A percentile compares a stretch with the other conserved stretches of the same genome.
phyloP scores from a whole-genome alignment of 208 protist genomes.

The Acanthamoeba sp. region DNA sequence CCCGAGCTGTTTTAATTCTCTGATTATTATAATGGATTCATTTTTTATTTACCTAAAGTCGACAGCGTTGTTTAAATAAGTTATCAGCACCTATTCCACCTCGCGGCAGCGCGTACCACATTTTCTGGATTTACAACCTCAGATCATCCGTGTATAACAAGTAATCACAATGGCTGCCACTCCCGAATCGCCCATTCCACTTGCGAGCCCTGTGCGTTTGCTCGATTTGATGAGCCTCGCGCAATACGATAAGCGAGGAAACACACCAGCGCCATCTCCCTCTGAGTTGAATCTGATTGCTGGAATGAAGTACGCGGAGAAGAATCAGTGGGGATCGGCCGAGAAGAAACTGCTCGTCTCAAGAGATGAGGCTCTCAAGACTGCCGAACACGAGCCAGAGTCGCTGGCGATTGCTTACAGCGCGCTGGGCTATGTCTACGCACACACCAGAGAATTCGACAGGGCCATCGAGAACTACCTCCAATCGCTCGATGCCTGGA shows the following conservation, averaged over 20 bases:
- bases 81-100: too few species aligned
- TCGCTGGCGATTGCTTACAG: not conserved
- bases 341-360: not conserved
- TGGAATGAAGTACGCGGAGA: slow-evolving; percentile 30
- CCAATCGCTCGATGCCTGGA: not conserved
- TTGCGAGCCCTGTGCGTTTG: not conserved
- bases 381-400: not conserved
- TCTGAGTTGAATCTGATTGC: not conserved
- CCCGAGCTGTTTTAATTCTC: too few species aligned
- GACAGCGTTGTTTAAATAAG: too few species aligned
- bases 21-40: too few species aligned
- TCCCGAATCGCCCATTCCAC: not conserved
- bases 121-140: too few species aligned
- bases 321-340: not conserved
- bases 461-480: slow-evolving; percentile 3
- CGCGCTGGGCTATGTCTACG: slow-evolving; percentile 30
- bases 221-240: not conserved
- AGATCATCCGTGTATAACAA: too few species aligned
- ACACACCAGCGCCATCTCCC: slow-evolving; percentile 10
- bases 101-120: too few species aligned
- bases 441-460: slow-evolving; percentile 9
- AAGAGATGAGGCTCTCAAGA: not conserved
- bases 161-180: not conserved
- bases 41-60: too few species aligned
- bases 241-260: not conserved